Percentiles rank a stretch among this genome's conserved stretches.
These are phyloP conservation scores for Kurtzmaniella quercitrusa DNA, from an alignment of 1,139 yeast genomes.

Conservation along the genomic window DNA sequence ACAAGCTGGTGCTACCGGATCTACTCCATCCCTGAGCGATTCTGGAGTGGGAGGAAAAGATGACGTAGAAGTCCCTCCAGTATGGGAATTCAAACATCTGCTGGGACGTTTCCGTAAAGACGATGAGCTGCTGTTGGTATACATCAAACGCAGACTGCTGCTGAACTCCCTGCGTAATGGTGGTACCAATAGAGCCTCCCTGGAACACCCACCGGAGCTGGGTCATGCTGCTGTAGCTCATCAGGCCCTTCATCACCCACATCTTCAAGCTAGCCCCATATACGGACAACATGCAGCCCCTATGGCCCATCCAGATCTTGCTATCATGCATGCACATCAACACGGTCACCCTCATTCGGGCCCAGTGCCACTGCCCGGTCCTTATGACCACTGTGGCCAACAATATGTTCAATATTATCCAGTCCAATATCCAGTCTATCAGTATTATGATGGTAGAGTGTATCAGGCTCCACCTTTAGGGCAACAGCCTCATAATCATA, in stretches of 20 bases:
- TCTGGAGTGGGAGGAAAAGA: conserved; percentile 4
- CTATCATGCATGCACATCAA: neutral
- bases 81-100: conserved; percentile 90
- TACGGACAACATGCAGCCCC: neutral
- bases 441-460: conserved; percentile 2
- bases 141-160: conserved; percentile 63
- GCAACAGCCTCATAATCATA: conserved; percentile 3
- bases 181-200: conserved; percentile 10
- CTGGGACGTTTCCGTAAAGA: conserved; percentile 74
- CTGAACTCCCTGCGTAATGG: conserved; percentile 22
- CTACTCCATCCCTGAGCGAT: conserved; percentile 3
- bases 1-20: conserved; percentile 5
- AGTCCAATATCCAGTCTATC: conserved; percentile 4
- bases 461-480: neutral
- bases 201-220: conserved; percentile 2
- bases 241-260: conserved; percentile 7
- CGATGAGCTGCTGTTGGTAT: conserved; percentile 59
- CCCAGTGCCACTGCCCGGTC: conserved; percentile 4
- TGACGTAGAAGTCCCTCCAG: conserved; percentile 27
- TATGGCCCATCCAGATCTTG: conserved; percentile 5
- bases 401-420: conserved; percentile 7
- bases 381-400: conserved; percentile 3
- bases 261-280: conserved; percentile 2
- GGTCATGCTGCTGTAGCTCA: conserved; percentile 2
- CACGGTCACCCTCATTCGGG: conserved; percentile 1